Base-by-base conservation (phyloP, 164 flowering plant genomes). In the Houttuynia cordata region DNA sequence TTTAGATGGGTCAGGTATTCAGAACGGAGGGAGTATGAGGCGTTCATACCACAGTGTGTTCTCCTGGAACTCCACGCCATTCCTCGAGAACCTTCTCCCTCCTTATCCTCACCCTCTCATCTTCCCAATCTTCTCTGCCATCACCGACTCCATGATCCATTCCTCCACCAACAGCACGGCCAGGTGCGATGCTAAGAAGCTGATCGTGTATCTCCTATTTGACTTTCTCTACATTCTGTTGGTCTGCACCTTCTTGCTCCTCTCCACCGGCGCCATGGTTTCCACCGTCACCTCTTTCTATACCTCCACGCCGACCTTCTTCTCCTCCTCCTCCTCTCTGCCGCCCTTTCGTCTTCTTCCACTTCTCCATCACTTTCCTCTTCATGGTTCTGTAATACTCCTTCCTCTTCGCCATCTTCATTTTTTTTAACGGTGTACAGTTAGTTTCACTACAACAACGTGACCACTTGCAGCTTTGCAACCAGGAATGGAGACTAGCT, bases 241-340 rank as follows among this genome's bases (percentile, higher is more conserved):
- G 76, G 81, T 91, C 68, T 88, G 88, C 68, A 79, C 84, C 50
- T 91, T 91, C 80, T 88, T 95, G 17, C 91, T 91, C 47, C 85
- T 91, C 65, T 88, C 98, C 70, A 91, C 98, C 21, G 95, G 95
- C 18, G 98, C 96, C 13, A 90, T 84, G 22, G 98, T 91, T 60
- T 88, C 87, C 84, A 82, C 96, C 18, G 95, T 84, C 24, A 96
- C 98, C 37, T 88, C 96, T 4, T 71, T 91, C 66, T 91, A 87
- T 80, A 79, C 98, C 34, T 70, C 82, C 53, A 91, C 88, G 68
- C 85, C 93, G 8, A 88, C 86, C 37, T 81, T 91, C 0, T 91
- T 83, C 71, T 67, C 84, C 24, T 64, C 79, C 72, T 80, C 89
- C 21, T 30, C 85, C 59, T 67, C 83, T 20, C n/a, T 83, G 87